These are phyloP conservation scores for Tuber microsphaerosporum DNA, from an alignment of 495 filamentous ascomycete genomes.

Conservation along the genomic window DNA sequence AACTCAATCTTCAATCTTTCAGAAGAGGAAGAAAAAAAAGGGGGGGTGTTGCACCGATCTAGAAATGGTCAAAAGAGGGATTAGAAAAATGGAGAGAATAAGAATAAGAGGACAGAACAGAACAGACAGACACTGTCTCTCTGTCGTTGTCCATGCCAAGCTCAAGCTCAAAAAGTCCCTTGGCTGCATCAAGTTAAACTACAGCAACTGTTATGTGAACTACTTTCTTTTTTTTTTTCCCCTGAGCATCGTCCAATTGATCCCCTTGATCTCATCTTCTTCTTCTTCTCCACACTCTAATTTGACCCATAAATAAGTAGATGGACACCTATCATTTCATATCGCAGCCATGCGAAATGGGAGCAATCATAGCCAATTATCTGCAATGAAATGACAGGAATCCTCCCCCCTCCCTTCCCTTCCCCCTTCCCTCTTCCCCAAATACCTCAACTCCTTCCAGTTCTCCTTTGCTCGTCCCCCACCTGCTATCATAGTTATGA, in stretches of 20 bases:
- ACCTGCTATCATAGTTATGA: background rate
- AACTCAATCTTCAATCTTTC: background rate
- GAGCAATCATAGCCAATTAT: background rate
- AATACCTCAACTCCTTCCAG: background rate
- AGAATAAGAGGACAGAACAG: background rate
- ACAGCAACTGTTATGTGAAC: background rate
- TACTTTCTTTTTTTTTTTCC: background rate
- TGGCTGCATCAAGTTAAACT: background rate
- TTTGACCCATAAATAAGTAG: background rate
- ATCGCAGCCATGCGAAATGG: background rate
- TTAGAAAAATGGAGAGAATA: background rate
- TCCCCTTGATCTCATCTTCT: background rate
- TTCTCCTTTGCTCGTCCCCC: background rate
- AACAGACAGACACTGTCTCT: background rate
- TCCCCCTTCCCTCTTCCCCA: background rate
- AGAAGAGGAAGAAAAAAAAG: background rate
- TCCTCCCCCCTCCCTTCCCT: background rate
- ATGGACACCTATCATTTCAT: background rate
- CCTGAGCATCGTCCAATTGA: background rate
- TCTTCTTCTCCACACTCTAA: background rate
- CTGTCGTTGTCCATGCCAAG: conserved; percentile 1
- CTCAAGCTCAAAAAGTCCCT: background rate
- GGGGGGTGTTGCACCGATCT: background rate
- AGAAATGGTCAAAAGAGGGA: background rate
- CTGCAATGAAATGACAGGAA: background rate